Base-by-base conservation (phyloP, 345 rosid genomes). In the Turnera subulata region DNA sequence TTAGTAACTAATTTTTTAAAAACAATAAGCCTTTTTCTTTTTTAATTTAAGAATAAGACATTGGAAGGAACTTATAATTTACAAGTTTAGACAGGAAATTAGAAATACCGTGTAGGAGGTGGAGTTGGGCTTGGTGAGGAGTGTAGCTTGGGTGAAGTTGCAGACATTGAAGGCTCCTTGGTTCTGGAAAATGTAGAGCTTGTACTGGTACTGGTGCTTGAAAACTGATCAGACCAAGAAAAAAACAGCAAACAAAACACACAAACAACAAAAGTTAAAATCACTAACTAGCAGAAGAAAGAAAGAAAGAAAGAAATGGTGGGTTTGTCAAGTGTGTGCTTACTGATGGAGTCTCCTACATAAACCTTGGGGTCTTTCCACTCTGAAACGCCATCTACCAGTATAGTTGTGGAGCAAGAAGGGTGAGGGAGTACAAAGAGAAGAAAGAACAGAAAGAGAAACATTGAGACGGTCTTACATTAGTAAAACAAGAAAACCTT, bases 181-280 rank as follows among this genome's bases (percentile, higher is more conserved):
- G 72, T 54, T 93, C 74, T 76, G 77, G 86, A 93, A 89, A 76
- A 92, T 92, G 88, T 82, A 89, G 65, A 92, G 89, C 6, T 63
- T 70, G 72, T 78, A 72, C 71, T 67, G 76, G 52, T 83, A 67
- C 86, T 84, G 82, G 77, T 83, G 95, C 58, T 73, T 84, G 89
- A 88, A 92, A 68, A 83, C 98, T 92, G 80, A 25, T n/a, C 25
- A 0, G 12, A 15, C 47, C 7, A 14, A 26, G 16, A 20, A 11
- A 17, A 17, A 8, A 39, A 48, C 58, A 19, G 16, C 4, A 14
- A 40, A 14, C 51, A 5, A 50, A 19, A 16, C 23, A 70, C 12
- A 46, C 3, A 48, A 23, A 7, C 25, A 4, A 51, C 32, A 35
- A 0, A 63, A 37, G n/a, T n/a, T n/a, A 54, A 50, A 50, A n/a